Evolutionary conservation across 495 filamentous ascomycete genomes (phyloP), one percentile per base, ranked within the genome.

Genomic region (Penicillium crystallinum): DNA sequence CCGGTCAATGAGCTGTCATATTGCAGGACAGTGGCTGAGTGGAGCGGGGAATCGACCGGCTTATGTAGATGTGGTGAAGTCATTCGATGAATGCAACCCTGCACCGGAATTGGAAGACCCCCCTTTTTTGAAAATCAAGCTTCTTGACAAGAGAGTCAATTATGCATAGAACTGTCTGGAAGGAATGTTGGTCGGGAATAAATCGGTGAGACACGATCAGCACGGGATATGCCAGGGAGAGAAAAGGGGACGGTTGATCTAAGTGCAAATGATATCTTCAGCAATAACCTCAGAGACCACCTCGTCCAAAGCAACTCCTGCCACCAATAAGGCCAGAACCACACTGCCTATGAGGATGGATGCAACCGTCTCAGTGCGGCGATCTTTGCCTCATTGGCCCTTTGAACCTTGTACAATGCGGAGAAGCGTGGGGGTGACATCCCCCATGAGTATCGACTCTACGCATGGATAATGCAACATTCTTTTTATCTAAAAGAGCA

Each of bases 391-490:
- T 23, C 37, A 36, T 48, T 31, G 15, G 27, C 29, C 4, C 41
- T 36, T 1, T 29, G 7, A 34, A 31, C 18, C 35, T 31, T 50
- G 46, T 25, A 39, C 31, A 21, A 51, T 64, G 61, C 58, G 58
- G 61, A 64, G 61, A 64, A 35, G 33, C 57, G 58, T 58, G 58
- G 58, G 58, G 61, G 55, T 56, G 55, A 42, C 40, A 53, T 53
- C 21, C 34, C 29, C 15, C 34, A 8, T 8, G 30, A 14, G 17
- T 36, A 36, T 36, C n/a, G 25, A 22, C 14, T 44, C 41, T 44
- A 11, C 17, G n/a, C 22, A 29, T 17, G 14, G 44, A 39, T 23
- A 37, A 64, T 64, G 61, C 58, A 64, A 64, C 61, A 56, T 58
- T 52, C 52, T 51, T 48, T 30, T 49, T 53, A 48, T 59, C 52